Conservation (phyloP, 1,284 basidiomycete genomes). For the Leucoagaricus sp. region DNA sequence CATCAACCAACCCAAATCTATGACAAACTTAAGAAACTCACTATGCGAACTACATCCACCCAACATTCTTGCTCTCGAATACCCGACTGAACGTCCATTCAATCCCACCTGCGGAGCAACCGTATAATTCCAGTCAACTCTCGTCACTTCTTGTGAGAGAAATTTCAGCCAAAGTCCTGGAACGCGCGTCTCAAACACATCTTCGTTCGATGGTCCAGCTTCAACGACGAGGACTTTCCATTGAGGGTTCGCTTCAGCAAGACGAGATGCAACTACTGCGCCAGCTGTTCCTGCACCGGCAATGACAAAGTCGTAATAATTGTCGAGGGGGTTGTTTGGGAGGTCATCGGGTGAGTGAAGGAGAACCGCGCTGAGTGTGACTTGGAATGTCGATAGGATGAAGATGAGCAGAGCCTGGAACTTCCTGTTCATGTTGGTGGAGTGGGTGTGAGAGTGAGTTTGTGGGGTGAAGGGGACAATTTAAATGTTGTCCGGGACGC, state of each 20-base stretch:
- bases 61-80: constrained; percentile 23
- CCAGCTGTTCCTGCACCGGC: constrained; percentile 21
- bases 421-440: no score
- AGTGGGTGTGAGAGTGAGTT: no score
- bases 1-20: not conserved
- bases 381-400: no score
- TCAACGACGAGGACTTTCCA: constrained; percentile 16
- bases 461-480: no score
- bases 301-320: constrained; percentile 23
- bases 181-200: constrained; percentile 16
- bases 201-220: constrained; percentile 20
- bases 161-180: constrained; percentile 7
- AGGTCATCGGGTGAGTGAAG: constrained; percentile 7
- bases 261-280: constrained; percentile 11
- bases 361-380: not conserved
- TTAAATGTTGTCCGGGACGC: no score
- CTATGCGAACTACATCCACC: constrained; percentile 33
- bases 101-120: constrained; percentile 18
- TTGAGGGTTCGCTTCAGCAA: constrained; percentile 10
- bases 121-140: constrained; percentile 23
- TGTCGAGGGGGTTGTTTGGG: not conserved
- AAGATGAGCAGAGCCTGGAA: no score
- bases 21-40: constrained; percentile 17
- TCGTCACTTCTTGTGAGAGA: not conserved
- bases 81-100: constrained; percentile 12